These are phyloP conservation scores for Fusarium secorum DNA, from an alignment of 2,329 filamentous ascomycete species.

Conservation along the genomic window DNA sequence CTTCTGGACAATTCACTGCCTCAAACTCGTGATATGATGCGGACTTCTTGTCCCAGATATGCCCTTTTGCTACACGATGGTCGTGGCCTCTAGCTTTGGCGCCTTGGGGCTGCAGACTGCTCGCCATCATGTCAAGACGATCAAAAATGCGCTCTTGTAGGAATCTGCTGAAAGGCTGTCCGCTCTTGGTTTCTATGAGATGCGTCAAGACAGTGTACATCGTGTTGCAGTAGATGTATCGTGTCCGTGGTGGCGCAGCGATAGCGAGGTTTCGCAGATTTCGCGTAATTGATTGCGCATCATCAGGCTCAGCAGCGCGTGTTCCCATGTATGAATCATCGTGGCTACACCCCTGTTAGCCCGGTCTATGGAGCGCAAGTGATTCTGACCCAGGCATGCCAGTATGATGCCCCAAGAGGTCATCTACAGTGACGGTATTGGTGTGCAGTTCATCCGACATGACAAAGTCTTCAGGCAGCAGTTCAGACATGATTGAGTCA, in stretches of 20 bases:
- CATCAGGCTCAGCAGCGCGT: background rate
- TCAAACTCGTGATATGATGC: background rate
- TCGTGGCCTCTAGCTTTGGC: background rate
- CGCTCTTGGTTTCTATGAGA: background rate
- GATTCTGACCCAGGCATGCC: background rate
- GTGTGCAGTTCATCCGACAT: background rate
- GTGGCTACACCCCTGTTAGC: background rate
- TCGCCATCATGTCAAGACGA: background rate
- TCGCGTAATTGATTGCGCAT: background rate
- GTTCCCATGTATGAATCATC: constrained; percentile 13
- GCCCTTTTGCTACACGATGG: background rate
- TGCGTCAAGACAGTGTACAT: constrained; percentile 15
- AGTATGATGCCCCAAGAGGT: constrained; percentile 8
- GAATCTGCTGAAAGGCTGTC: background rate
- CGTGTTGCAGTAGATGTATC: constrained; percentile 19
- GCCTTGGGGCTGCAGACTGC: background rate
- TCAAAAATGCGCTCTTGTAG: background rate
- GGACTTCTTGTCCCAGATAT: constrained; percentile 11
- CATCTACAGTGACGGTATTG: background rate
- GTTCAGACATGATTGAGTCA: background rate
- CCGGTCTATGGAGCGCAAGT: rapidly evolving
- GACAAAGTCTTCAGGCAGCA: constrained; percentile 6
- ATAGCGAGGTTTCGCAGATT: constrained; percentile 9
- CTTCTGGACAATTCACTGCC: constrained; percentile 34
- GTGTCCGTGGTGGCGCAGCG: background rate